Percentiles rank a stretch among this genome's conserved stretches.
Evolutionary conservation across 495 filamentous ascomycete genomes (phyloP).

Genomic region (Aspergillus mulundensis): DNA sequence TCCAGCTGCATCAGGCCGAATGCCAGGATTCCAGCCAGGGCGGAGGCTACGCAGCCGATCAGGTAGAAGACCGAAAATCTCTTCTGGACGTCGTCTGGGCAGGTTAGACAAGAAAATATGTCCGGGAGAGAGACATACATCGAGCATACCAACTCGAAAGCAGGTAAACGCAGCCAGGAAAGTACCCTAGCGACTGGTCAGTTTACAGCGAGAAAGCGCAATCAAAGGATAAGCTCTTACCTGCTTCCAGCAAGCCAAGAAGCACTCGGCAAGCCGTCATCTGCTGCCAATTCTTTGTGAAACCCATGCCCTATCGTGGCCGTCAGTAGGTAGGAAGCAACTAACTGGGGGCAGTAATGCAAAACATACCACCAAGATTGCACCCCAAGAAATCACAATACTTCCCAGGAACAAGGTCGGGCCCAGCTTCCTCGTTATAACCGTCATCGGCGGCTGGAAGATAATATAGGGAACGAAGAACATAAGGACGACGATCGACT

Average conservation of each 20-base stretch:
- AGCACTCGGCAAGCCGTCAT: conserved; percentile 54
- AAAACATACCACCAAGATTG: conserved; percentile 35
- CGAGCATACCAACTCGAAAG: conserved; percentile 62
- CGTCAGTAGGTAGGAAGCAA: conserved; percentile 9
- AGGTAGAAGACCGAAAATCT: conserved; percentile 63
- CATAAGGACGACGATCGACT: conserved; percentile 57
- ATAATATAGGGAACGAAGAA: conserved; percentile 66
- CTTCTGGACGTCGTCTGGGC: conserved; percentile 56
- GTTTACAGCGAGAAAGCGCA: neutral
- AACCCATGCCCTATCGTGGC: conserved; percentile 50
- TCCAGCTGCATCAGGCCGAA: conserved; percentile 60
- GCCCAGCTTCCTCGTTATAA: conserved; percentile 57
- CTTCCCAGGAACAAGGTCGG: conserved; percentile 51
- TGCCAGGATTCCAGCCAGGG: conserved; percentile 59
- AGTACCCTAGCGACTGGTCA: conserved; percentile 39
- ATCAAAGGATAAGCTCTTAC: conserved; percentile 12
- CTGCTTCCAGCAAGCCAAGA: conserved; percentile 61
- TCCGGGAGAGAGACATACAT: conserved; percentile 27
- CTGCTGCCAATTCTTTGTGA: conserved; percentile 18
- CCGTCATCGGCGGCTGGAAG: conserved; percentile 58
- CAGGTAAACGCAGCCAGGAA: conserved; percentile 60
- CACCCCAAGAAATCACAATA: conserved; percentile 53
- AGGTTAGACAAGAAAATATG: neutral
- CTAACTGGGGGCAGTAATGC: neutral
- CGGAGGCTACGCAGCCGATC: conserved; percentile 58